Base-by-base conservation (phyloP, 345 rosid genomes). In the Bretschneidera sinensis region DNA sequence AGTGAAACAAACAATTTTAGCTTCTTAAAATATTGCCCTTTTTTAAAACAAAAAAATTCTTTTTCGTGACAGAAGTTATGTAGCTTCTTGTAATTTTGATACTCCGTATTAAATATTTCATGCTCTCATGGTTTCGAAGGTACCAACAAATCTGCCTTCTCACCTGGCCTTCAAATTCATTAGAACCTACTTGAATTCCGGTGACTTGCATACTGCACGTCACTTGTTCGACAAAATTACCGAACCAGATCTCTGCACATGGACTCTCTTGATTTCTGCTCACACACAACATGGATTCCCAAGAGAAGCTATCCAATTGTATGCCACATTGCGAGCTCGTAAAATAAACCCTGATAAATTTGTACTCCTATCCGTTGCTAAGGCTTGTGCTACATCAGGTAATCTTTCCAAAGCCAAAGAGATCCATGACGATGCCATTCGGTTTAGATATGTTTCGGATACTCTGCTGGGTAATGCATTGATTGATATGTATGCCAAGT, bases 401-500 rank as follows among this genome's bases (percentile, higher is more conserved):
- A 55, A 61, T 65, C 43, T 69, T 57, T 9, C n/a, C 48, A 62
- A 61, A 54, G 71, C 71, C 22, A 69, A 52, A 48, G 61, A 65
- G 54, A 55, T 74, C 49, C 73, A 74, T 43, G 61, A 35, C 22
- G 67, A 69, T 47, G 64, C 65, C 10, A 48, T 57, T 35, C 53
- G 50, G 18, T 55, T 53, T 18, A 49, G 66, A 43, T 57, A 33
- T 20, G 57, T 18, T 45, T 54, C 48, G 24, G 65, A 74, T 49
- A 60, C 60, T 24, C 21, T 52, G 5, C 45, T 69, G 34, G 69
- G 65, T 8, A 75, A 71, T 63, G 68, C 60, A 9, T 51, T 75
- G 59, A 55, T 75, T 67, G 73, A 70, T 70, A 59, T 75, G 75
- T 71, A 61, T 45, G 59, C 66, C 10, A 74, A 70, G 51, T 70